Base-by-base conservation (phyloP, 2,329 filamentous ascomycete species). In the Colletotrichum endophyticum region DNA sequence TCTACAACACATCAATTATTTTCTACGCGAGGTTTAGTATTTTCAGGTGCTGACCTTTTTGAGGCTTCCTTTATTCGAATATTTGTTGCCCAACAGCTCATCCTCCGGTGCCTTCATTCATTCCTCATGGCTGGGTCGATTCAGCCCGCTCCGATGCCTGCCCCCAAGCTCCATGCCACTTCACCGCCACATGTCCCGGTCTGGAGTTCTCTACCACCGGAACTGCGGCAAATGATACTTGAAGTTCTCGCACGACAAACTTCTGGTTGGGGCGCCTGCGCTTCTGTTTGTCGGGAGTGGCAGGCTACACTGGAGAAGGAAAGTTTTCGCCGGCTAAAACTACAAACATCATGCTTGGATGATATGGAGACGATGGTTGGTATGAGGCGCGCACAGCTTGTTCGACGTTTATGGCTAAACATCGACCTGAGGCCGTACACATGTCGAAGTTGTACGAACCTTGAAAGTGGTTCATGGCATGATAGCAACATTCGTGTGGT, bases 241-340 rank as follows among this genome's bases (percentile, higher is more conserved):
- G 53, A 30, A 36, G 8, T 13, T 16, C 13, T 30, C 19, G 30
- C 49, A 8, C 28, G 28, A 6, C 28, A 36, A n/a, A 15, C 3
- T 76, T 77, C 76, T 39, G 81, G 83, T 70, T 85, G 82, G 83
- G 80, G 81, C 75, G 83, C 80, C 67, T 77, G 80, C 70, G 82
- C 83, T 27, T 81, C 82, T 62, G 82, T 85, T 11, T 84, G 82
- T 79, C 83, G 70, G 79, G 84, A 85, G 81, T 86, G 83, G 84
- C 82, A 83, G 73, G 9, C 66, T 61, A 69, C 81, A 72, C 68
- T 85, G 28, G 82, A 84, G 75, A 81, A 77, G 59, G 59, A 22
- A 36, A 85, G 81, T 63, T 84, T 84, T 66, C 57, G 62, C 72
- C 78, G 78, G 73, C 63, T 84, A 1, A 82, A 80, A 57, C 72